These are phyloP conservation scores for Phytophthora ohioensis DNA, from an alignment of 352 stramenopile genomes.

Conservation along the genomic window DNA sequence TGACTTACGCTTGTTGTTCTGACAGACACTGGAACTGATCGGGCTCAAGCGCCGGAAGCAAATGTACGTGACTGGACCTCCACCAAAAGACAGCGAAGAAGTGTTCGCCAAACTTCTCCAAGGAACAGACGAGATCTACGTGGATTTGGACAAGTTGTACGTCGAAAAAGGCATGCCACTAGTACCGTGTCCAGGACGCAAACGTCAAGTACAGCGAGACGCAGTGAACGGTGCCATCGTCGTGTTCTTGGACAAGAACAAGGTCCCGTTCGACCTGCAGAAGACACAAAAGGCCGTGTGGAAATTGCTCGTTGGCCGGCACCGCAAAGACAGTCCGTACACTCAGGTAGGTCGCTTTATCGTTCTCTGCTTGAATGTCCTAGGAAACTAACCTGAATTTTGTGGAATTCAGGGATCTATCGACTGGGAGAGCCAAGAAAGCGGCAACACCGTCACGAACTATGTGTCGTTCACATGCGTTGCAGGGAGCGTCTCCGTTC, in stretches of 20 bases:
- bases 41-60: constrained; percentile 38
- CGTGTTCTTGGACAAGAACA: constrained; percentile 38
- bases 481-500: constrained; percentile 15
- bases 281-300: constrained; percentile 36
- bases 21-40: constrained; percentile 33
- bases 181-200: constrained; percentile 27
- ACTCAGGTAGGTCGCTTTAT: constrained; percentile 9
- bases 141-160: constrained; percentile 32
- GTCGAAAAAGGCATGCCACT: constrained; percentile 23
- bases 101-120: constrained; percentile 34
- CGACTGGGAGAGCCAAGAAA: constrained; percentile 30
- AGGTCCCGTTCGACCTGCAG: constrained; percentile 38
- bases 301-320: constrained; percentile 31
- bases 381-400: not conserved
- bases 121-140: constrained; percentile 36
- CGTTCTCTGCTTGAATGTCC: not conserved
- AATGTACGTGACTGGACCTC: constrained; percentile 1
- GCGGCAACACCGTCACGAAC: constrained; percentile 25
- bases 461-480: constrained; percentile 38
- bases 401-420: constrained; percentile 20
- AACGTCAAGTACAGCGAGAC: constrained; percentile 23
- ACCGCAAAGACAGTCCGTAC: constrained; percentile 32
- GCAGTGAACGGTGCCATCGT: constrained; percentile 27
- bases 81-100: constrained; percentile 26
- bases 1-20: not conserved